Base-by-base conservation (phyloP, 2,329 filamentous ascomycete species). In the Scedosporium dehoogii region DNA sequence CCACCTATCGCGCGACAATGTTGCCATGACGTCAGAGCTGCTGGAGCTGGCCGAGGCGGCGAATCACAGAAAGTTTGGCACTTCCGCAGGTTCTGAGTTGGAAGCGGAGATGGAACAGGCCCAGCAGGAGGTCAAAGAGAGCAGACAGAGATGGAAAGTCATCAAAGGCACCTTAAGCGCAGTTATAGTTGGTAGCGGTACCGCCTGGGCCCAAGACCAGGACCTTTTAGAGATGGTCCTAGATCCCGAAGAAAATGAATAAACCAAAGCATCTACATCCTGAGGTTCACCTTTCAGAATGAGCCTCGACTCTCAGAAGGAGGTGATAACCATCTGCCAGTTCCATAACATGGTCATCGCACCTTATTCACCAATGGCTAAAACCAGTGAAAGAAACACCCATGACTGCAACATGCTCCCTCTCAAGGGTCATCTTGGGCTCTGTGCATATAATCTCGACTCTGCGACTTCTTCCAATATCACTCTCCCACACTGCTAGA, bases 101-200 rank as follows among this genome's bases (percentile, higher is more conserved):
- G 78, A 79, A 63, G 73, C 73, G n/a, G 79, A 88, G 70, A 77
- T 91, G 27, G 75, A 81, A 42, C 75, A 74, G 59, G 75, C 87
- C 10, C 84, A 91, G 68, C 74, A 71, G 5, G 81, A 86, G 48
- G 75, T 89, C 64, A 85, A 81, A 68, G 76, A 77, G 23, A 87
- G 85, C 70, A 83, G 83, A 65, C 84, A 85, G 66, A 82, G 82
- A 69, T 91, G 87, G 86, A 85, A 85, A 69, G 85, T 88, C 21
- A 83, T 93, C 73, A 94, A 93, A 75, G 89, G 85, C 25, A 84
- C 91, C 51, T 81, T 89, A n/a, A 89, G 88, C 69, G 90, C 88
- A 18, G 81, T 92, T 62, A 83, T 96, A 57, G 89, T 85, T 4
- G 90, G 89, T 3, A 96, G 91, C 72, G 91, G 91, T 57, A 79